Evolutionary conservation across 2,329 filamentous ascomycete species (phyloP), one percentile per base, ranked within the genome.

Genomic region (Nothomitra cinnamomea): DNA sequence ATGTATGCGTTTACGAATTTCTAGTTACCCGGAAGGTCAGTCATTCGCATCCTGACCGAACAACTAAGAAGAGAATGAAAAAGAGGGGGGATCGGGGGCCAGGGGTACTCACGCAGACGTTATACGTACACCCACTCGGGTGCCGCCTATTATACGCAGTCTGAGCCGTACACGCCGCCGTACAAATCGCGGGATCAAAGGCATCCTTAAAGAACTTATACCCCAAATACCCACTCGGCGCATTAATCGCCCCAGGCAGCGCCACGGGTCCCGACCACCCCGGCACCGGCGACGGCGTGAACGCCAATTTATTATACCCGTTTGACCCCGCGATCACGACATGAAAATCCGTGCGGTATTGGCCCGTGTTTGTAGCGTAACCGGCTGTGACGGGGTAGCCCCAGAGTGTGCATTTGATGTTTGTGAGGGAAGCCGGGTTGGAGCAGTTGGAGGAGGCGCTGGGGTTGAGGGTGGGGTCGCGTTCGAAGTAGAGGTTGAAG

Each of bases 281-380:
- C 2, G 60, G 61, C 28, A 5, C 5, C 28, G 28, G 28, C 28
- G 4, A 10, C 28, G 28, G 28, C 28, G 28, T 10, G 28, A 32
- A 32, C 28, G 28, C 10, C 5, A n/a, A n/a, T n/a, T 32, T 32
- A 4, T 32, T 4, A 10, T 32, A 32, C 28, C 67, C 70, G 54
- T 72, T 70, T 38, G 66, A 69, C n/a, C 65, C 70, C 21, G 68
- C 64, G 47, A 71, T 68, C 36, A 67, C 63, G 38, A 71, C 65
- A 7, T 63, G 58, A 64, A 72, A 64, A 21, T 58, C 48, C 25
- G 55, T 58, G 10, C 65, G 62, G 53, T 56, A 62, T 56, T 68
- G 60, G 22, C 65, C 67, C 2, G 40, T 50, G 57, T 69, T 69
- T 28, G 53, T 64, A 2, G 65, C 66, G 8, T 61, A 64, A 1